Conservation (phyloP, 1,284 basidiomycete genomes). For the Apiotrichum sp. region DNA sequence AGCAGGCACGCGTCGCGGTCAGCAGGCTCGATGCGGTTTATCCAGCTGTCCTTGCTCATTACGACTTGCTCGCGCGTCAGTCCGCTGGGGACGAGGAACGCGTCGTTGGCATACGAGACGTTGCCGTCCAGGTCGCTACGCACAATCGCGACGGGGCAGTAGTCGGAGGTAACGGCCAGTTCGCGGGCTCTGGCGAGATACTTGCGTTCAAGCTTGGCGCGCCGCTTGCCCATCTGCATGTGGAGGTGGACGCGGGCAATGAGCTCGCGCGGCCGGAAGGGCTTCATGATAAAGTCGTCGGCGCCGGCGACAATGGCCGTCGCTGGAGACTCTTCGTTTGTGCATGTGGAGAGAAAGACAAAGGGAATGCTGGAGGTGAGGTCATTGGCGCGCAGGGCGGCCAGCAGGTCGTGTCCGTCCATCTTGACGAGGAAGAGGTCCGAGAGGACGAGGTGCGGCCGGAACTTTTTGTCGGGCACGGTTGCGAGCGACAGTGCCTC, state of each 20-base stretch:
- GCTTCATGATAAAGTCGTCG: slow-evolving; percentile 45
- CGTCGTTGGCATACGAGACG: slow-evolving; percentile 31
- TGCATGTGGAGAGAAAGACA: slow-evolving; percentile 30
- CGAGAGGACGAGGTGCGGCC: slow-evolving; percentile 33
- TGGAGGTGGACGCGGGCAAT: slow-evolving; percentile 46
- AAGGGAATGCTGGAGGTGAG: slow-evolving; percentile 27
- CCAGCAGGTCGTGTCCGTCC: slow-evolving; percentile 31
- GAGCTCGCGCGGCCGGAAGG: slow-evolving; percentile 46
- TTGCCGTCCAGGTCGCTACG: slow-evolving; percentile 24
- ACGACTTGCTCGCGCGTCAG: slow-evolving; percentile 11
- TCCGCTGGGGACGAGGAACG: slow-evolving; percentile 22
- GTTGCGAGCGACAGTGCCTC: slow-evolving; percentile 36
- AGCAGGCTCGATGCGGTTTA: not conserved
- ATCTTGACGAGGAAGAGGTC: slow-evolving; percentile 44
- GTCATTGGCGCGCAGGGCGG: slow-evolving; percentile 18
- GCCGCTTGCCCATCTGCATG: slow-evolving; percentile 42
- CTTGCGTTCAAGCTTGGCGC: slow-evolving; percentile 30
- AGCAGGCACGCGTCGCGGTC: not conserved
- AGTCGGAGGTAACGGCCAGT: slow-evolving; percentile 39
- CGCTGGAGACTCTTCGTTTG: slow-evolving; percentile 33
- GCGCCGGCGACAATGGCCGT: slow-evolving; percentile 46
- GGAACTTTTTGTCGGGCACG: slow-evolving; percentile 13
- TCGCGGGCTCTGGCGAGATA: slow-evolving; percentile 36
- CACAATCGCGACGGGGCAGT: slow-evolving; percentile 38
- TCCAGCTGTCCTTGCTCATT: not conserved